These are phyloP conservation scores for Solanum raphanifolium DNA, from an alignment of 257 asterid species.

Conservation along the genomic window DNA sequence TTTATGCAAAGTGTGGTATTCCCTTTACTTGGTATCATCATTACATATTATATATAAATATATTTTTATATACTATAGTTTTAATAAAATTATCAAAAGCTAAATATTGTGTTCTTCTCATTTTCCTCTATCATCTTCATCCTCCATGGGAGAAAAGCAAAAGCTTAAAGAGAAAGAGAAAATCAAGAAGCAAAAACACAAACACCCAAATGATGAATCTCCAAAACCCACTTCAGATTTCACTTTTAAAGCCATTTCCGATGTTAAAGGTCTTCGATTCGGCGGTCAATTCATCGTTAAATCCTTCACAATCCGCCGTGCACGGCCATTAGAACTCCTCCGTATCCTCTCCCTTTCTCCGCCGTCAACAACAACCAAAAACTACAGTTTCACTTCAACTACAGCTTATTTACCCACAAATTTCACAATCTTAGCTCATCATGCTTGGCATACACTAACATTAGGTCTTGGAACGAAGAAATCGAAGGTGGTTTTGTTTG, in stretches of 20 bases:
- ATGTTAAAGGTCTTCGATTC: constrained; percentile 83
- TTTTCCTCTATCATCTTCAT: background rate
- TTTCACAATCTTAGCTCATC: constrained; percentile 95
- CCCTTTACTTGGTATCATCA: background rate
- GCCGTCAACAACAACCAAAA: background rate
- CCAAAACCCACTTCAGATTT: constrained; percentile 45
- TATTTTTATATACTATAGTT: background rate
- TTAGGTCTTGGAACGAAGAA: constrained; percentile 87
- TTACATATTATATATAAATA: background rate
- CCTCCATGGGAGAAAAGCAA: constrained; percentile 36
- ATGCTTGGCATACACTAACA: constrained; percentile 96
- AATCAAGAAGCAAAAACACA: constrained; percentile 62
- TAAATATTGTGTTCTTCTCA: background rate
- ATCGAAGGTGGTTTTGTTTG: constrained; percentile 74
- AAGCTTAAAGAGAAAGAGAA: background rate
- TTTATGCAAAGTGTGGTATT: background rate
- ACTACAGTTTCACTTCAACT: constrained; percentile 44
- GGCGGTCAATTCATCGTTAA: constrained; percentile 91
- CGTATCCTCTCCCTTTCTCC: constrained; percentile 71
- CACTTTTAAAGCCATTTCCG: constrained; percentile 55
- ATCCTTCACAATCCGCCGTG: constrained; percentile 89
- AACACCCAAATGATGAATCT: constrained; percentile 71
- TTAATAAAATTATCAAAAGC: background rate
- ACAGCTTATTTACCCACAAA: constrained; percentile 79
- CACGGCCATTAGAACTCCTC: constrained; percentile 54